Percentiles rank a stretch among this genome's conserved stretches.
Conservation (phyloP, 306 rosid genomes). For the Fragaria nilgerrensis region DNA sequence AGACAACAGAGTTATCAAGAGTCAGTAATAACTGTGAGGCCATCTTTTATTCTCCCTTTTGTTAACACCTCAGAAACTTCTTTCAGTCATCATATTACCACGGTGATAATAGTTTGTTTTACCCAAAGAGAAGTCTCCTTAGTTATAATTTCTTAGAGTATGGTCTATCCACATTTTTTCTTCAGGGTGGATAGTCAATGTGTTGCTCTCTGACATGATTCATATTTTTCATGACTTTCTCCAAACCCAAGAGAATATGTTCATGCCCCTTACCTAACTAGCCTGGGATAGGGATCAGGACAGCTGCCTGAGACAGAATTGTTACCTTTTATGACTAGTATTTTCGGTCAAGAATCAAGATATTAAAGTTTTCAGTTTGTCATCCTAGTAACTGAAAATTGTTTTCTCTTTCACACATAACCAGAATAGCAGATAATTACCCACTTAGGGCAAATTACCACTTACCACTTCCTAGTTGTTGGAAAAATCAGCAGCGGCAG, state of each 20-base stretch:
- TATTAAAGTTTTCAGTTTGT: not conserved
- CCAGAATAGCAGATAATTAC: not conserved
- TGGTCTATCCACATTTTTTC: not conserved
- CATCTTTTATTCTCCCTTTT: not conserved
- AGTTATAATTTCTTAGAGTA: not conserved
- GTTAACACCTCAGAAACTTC: not conserved
- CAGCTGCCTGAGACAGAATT: not conserved
- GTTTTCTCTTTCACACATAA: not conserved
- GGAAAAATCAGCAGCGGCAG: slow-evolving; percentile 96
- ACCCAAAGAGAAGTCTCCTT: not conserved
- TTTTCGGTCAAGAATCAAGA: not conserved
- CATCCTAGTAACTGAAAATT: not conserved
- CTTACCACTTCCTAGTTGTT: slow-evolving; percentile 96
- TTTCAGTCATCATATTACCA: not conserved
- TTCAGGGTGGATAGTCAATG: not conserved
- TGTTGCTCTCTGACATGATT: not conserved
- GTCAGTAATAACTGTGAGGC: not conserved
- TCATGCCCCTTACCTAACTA: not conserved
- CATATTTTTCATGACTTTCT: not conserved
- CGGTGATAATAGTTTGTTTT: not conserved
- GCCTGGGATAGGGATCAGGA: not conserved
- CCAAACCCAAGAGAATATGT: not conserved
- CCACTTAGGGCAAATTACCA: not conserved
- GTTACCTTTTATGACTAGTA: not conserved
- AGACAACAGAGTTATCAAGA: not conserved